Percentiles rank a stretch among this genome's conserved stretches.
Evolutionary conservation across 495 filamentous ascomycete genomes (phyloP).

Genomic region (Parathielavia appendiculata): DNA sequence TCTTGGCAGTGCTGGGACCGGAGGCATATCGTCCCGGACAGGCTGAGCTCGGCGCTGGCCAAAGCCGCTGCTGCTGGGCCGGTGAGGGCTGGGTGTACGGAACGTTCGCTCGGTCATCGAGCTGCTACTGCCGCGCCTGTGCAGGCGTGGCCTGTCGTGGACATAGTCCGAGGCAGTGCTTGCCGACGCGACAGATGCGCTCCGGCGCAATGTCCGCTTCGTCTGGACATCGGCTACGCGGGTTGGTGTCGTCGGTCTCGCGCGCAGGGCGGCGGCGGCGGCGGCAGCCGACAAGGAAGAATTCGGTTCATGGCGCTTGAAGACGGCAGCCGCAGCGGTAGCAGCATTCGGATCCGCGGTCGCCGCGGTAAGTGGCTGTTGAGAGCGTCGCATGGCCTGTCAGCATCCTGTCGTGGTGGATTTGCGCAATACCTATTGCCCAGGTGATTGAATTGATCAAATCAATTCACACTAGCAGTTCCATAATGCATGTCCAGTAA

Average conservation of each 20-base stretch:
- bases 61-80: slow-evolving; percentile 42
- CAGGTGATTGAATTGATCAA: background rate
- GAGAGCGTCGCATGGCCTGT: slow-evolving; percentile 14
- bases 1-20: slow-evolving; percentile 66
- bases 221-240: slow-evolving; percentile 77
- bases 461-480: background rate
- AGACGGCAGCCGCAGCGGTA: slow-evolving; percentile 74
- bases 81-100: slow-evolving; percentile 59
- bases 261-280: slow-evolving; percentile 75
- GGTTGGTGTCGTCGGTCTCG: slow-evolving; percentile 67
- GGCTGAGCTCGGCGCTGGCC: slow-evolving; percentile 25
- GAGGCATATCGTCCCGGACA: slow-evolving; percentile 50
- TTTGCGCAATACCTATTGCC: no score
- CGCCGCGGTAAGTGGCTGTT: slow-evolving; percentile 54
- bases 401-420: slow-evolving; percentile 9
- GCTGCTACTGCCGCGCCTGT: slow-evolving; percentile 61
- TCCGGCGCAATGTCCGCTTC: slow-evolving; percentile 73
- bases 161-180: slow-evolving; percentile 43
- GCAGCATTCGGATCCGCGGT: slow-evolving; percentile 65
- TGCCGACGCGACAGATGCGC: slow-evolving; percentile 62
- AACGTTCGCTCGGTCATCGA: slow-evolving; percentile 88
- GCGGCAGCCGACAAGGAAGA: slow-evolving; percentile 73
- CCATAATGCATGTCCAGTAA: no score
- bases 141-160: slow-evolving; percentile 45
- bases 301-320: slow-evolving; percentile 59